Percentiles rank a stretch among this genome's conserved stretches.
These are phyloP conservation scores for Echria macrotheca DNA, from an alignment of 495 filamentous ascomycete genomes.

Conservation along the genomic window DNA sequence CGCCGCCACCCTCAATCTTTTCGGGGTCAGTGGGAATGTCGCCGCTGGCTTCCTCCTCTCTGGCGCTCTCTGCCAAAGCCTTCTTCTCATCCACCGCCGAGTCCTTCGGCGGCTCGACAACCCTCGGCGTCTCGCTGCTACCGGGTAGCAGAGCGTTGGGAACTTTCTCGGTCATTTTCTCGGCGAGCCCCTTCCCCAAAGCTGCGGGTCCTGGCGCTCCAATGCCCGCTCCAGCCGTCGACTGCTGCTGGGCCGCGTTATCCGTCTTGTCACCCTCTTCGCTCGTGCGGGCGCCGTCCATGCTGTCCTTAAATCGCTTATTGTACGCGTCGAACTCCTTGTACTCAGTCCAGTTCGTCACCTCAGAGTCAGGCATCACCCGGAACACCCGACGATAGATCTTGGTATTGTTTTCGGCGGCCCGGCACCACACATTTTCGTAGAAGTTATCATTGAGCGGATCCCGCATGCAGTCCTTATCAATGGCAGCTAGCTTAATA, in stretches of 20 bases:
- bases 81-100: constrained; percentile 19
- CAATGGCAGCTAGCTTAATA: constrained; percentile 51
- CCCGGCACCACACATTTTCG: constrained; percentile 79
- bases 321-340: constrained; percentile 78
- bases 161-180: constrained; percentile 14
- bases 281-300: constrained; percentile 38
- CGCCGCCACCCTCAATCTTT: constrained; percentile 20
- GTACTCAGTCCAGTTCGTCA: constrained; percentile 90
- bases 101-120: neutral
- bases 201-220: constrained; percentile 25
- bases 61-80: constrained; percentile 1
- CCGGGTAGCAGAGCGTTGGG: neutral
- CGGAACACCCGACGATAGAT: constrained; percentile 91
- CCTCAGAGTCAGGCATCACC: constrained; percentile 93
- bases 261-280: constrained; percentile 31
- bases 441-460: constrained; percentile 80
- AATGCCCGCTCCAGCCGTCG: constrained; percentile 25
- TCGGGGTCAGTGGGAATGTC: constrained; percentile 26
- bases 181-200: constrained; percentile 9
- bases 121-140: neutral
- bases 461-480: constrained; percentile 62
- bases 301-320: constrained; percentile 68
- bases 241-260: neutral
- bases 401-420: constrained; percentile 91
- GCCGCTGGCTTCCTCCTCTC: neutral